Base-by-base conservation (phyloP, 2,329 filamentous ascomycete genomes). In the Gnomoniopsis sp. region DNA sequence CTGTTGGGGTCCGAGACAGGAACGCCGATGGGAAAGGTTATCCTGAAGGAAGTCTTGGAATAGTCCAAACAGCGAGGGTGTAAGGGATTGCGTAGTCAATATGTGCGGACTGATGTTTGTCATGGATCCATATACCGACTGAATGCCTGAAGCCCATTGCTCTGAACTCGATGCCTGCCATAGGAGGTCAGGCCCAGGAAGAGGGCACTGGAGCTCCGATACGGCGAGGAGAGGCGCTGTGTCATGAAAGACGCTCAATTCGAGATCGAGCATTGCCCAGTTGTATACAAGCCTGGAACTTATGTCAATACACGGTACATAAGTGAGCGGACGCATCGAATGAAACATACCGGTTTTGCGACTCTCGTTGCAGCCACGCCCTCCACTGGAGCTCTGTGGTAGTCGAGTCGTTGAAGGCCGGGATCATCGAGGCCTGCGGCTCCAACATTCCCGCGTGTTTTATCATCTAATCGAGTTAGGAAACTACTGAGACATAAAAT, bases 201-300 rank as follows among this genome's bases (percentile, higher is more conserved):
- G 81, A 3, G 87, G 84, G 46, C 84, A 82, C 22, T 80, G 79
- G 50, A 89, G 80, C 59, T 90, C 86, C 33, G 81, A 86, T 55
- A 88, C 81, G 15, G 85, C 82, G 57, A 90, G 81, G 34, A 88
- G 73, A 0, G 86, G 84, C 1, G 79, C 77, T 1, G 79, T 82
- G 65, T 89, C 86, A 63, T 88, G 80, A 72, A 88, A 88, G 10
- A 89, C 74, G 50, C 84, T 83, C 57, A 89, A 74, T 70, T 91
- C 88, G 66, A 90, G 87, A 67, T 91, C 88, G 23, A 88, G 80
- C 82, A 89, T 88, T 21, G 88, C 84, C 85, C 87, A 90, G 56
- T 87, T 88, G 72, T 90, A 89, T n/a, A 88, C 83, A 34, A 90
- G 75, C 64, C 87, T 88, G 44, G 19, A 43, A 51, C 1, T 1